Conservation (phyloP, 176 grass and related monocot species). For the Avena insularis region DNA sequence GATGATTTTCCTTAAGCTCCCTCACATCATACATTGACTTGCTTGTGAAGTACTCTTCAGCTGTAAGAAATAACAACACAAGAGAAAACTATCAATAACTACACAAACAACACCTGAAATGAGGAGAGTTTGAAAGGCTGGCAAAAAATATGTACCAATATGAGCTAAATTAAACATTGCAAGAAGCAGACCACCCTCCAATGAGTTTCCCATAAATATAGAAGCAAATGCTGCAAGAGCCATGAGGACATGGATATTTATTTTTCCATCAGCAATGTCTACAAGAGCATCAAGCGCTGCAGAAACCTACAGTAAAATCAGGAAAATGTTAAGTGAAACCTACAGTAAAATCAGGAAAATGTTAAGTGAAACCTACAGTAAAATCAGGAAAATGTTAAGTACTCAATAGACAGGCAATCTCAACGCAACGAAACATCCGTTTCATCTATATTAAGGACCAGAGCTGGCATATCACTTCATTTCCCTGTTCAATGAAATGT, state of each 20-base stretch:
- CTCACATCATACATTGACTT: slow-evolving; percentile 95
- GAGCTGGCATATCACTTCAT: not conserved
- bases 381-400: slow-evolving; percentile 27
- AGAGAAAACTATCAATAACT: not conserved
- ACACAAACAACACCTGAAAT: slow-evolving; percentile 12
- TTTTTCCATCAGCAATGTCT: slow-evolving; percentile 86
- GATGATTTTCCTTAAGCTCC: slow-evolving; percentile 91
- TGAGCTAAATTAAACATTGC: slow-evolving; percentile 99
- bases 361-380: slow-evolving; percentile 64
- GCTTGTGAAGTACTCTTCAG: slow-evolving; percentile 97
- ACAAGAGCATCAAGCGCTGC: slow-evolving; percentile 92
- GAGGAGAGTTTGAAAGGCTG: not conserved
- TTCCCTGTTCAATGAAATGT: not conserved
- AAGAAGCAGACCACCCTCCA: slow-evolving; percentile 98
- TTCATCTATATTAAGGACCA: not conserved
- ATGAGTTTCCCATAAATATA: slow-evolving; percentile 96
- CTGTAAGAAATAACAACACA: slow-evolving; percentile 52
- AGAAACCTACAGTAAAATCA: slow-evolving; percentile 59
- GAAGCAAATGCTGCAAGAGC: slow-evolving; percentile 98
- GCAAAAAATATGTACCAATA: slow-evolving; percentile 68
- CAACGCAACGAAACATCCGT: not conserved
- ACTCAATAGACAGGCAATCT: slow-evolving; percentile 18
- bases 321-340: slow-evolving; percentile 50
- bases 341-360: slow-evolving; percentile 1
- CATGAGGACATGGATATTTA: slow-evolving; percentile 99